Evolutionary conservation across 1,139 yeast genomes (phyloP).

Genomic region (Kodamaea alishanica): DNA sequence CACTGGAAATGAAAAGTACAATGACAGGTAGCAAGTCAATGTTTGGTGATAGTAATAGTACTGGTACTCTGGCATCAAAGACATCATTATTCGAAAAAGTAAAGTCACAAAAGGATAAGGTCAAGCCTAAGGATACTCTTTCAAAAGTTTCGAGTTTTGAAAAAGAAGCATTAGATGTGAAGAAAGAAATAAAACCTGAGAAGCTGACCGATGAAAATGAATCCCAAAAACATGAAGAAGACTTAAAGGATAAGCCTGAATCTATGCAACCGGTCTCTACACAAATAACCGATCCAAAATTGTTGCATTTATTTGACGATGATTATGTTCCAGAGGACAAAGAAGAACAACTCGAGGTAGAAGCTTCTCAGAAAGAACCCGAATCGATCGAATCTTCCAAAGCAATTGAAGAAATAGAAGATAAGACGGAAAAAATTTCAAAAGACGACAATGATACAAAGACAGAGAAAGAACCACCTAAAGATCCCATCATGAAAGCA

Average conservation of each 20-base stretch:
- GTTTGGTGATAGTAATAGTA: conserved; percentile 3
- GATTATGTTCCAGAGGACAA: conserved; percentile 8
- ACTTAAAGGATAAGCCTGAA: too few species aligned
- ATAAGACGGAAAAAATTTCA: background rate
- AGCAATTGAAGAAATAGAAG: background rate
- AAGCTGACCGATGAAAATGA: too few species aligned
- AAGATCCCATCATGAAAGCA: background rate
- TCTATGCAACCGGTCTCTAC: background rate
- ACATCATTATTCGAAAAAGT: too few species aligned
- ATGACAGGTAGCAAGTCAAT: conserved; percentile 6
- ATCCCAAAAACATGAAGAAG: too few species aligned
- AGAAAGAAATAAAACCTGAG: too few species aligned
- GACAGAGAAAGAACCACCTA: background rate
- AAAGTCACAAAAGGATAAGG: background rate
- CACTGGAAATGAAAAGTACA: conserved; percentile 4
- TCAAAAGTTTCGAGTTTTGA: too few species aligned
- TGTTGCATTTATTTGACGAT: conserved; percentile 16
- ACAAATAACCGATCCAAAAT: conserved; percentile 12
- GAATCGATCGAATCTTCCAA: background rate
- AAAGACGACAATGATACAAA: background rate
- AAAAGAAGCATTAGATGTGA: too few species aligned
- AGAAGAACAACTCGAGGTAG: conserved; percentile 1
- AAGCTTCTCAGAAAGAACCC: background rate
- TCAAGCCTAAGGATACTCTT: too few species aligned
- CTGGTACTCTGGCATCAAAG: too few species aligned